Conservation (phyloP, 768 basidiomycete genomes). For the Boletellus ananas region DNA sequence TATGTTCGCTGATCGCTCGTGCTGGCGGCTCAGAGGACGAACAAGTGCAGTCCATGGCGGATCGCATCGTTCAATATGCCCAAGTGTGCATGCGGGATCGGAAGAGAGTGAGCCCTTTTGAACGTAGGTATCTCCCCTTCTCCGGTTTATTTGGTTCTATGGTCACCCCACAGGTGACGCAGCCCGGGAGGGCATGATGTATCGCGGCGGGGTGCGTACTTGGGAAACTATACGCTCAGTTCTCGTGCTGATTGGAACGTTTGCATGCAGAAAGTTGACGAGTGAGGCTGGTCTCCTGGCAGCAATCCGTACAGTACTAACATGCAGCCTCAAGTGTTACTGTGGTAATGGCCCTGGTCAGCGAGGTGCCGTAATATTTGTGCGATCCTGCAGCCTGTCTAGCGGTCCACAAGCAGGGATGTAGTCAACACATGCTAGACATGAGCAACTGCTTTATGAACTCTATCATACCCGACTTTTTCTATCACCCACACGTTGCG, state of each 20-base stretch:
- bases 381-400: background rate
- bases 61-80: conserved; percentile 68
- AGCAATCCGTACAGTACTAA: conserved; percentile 7
- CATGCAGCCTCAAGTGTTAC: conserved; percentile 50
- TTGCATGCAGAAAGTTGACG: conserved; percentile 64
- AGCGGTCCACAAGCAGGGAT: background rate
- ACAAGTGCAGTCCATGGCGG: conserved; percentile 68
- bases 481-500: background rate
- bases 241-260: conserved; percentile 6
- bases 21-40: conserved; percentile 52
- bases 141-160: conserved; percentile 4
- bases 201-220: conserved; percentile 69
- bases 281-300: conserved; percentile 45
- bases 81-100: conserved; percentile 66
- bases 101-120: conserved; percentile 67
- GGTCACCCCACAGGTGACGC: conserved; percentile 48
- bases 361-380: conserved; percentile 47
- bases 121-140: conserved; percentile 43
- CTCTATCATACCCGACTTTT: background rate
- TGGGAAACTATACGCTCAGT: conserved; percentile 1
- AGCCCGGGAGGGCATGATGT: conserved; percentile 58
- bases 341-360: conserved; percentile 63
- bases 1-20: conserved; percentile 64
- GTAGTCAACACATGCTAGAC: background rate
- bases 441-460: background rate